Evolutionary conservation across 306 rosid genomes (phyloP).

Genomic region (Carpinus viminea): DNA sequence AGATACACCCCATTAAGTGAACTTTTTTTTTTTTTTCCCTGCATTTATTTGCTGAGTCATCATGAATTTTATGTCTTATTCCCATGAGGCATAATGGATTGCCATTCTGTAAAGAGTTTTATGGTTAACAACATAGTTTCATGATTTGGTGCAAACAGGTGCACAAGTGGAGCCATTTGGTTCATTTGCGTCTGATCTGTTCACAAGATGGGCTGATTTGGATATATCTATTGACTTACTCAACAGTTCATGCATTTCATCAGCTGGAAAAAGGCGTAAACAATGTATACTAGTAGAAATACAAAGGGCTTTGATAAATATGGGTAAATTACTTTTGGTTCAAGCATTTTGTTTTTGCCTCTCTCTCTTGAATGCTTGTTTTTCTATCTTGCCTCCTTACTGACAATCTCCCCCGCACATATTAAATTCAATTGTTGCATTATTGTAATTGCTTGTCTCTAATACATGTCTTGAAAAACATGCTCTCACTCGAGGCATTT

Average conservation of each 20-base stretch:
- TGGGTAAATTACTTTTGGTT: slow-evolving; percentile 50
- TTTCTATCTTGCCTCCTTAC: slow-evolving; percentile 1
- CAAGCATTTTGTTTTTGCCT: neutral
- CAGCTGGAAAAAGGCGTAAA: slow-evolving; percentile 62
- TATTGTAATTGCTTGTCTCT: neutral
- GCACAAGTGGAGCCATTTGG: slow-evolving; percentile 94
- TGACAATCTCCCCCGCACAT: neutral
- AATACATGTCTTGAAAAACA: neutral
- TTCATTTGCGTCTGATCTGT: slow-evolving; percentile 80
- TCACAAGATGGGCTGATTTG: slow-evolving; percentile 84
- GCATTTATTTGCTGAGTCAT: slow-evolving; percentile 7
- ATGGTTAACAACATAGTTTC: slow-evolving; percentile 24
- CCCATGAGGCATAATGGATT: neutral
- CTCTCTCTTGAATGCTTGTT: slow-evolving; percentile 2
- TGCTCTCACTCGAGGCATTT: neutral
- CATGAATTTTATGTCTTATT: slow-evolving; percentile 9
- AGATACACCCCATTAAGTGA: slow-evolving; percentile 20
- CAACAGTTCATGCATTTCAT: slow-evolving; percentile 59
- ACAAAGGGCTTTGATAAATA: slow-evolving; percentile 50
- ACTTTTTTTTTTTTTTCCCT: slow-evolving; percentile 6
- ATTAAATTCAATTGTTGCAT: slow-evolving; percentile 4
- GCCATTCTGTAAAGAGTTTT: slow-evolving; percentile 14
- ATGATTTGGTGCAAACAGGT: slow-evolving; percentile 57
- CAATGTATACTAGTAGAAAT: slow-evolving; percentile 50
- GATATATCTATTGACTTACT: slow-evolving; percentile 76